A percentile compares a stretch with the other conserved stretches of the same genome.
phyloP scores from a whole-genome alignment of 2,329 filamentous ascomycete genomes.

The Colletotrichum incanum region DNA sequence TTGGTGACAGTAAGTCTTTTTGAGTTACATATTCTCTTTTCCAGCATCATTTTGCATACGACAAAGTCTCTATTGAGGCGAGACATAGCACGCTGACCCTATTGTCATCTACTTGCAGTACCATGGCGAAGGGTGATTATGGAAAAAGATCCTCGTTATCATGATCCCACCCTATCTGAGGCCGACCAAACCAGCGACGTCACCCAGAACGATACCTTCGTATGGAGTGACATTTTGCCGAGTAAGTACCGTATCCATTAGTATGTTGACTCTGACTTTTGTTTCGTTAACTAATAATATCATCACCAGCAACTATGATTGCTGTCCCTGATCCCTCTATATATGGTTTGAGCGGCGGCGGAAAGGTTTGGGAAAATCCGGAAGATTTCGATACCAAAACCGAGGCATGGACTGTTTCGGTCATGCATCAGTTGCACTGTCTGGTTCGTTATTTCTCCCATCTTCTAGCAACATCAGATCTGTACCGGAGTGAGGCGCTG shows the following conservation, averaged over 20 bases:
- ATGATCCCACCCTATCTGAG: not conserved
- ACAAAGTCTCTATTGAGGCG: not conserved
- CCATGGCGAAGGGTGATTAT: not conserved
- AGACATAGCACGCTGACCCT: not conserved
- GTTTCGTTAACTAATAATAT: not conserved
- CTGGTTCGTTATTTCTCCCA: not conserved
- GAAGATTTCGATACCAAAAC: not conserved
- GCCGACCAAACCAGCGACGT: not conserved
- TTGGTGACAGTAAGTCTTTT: not conserved
- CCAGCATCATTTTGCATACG: not conserved
- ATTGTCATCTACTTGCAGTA: not conserved
- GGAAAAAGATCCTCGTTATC: not conserved
- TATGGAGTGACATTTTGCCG: not conserved
- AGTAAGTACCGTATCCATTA: not conserved
- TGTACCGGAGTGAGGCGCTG: not conserved
- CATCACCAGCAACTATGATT: not conserved
- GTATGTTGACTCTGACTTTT: not conserved
- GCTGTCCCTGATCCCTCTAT: not conserved
- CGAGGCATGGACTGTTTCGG: not conserved
- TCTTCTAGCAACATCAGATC: not conserved
- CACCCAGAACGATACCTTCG: not conserved
- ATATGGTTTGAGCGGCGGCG: not conserved
- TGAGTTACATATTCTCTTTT: not conserved
- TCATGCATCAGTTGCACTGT: constrained; percentile 1
- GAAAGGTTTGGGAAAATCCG: not conserved